Evolutionary conservation across 2,329 filamentous ascomycete genomes (phyloP).

Genomic region (Epichloe festucae): DNA sequence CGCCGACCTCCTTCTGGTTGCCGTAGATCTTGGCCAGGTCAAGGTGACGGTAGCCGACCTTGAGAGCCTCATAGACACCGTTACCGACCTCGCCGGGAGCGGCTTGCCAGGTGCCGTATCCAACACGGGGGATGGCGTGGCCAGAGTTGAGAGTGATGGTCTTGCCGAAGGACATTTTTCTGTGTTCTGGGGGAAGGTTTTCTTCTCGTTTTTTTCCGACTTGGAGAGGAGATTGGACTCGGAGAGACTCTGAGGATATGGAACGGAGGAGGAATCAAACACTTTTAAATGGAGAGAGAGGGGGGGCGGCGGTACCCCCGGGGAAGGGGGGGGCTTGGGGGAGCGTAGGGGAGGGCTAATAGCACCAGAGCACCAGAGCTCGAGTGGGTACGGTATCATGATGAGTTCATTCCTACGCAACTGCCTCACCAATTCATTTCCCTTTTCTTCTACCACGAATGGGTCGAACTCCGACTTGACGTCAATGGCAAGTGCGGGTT

Average conservation of each 20-base stretch:
- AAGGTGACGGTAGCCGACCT: conserved; percentile 52
- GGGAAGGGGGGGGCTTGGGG: neutral
- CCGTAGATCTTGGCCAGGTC: conserved; percentile 42
- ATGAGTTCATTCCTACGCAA: conserved; percentile 1
- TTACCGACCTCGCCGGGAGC: conserved; percentile 49
- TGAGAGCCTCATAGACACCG: conserved; percentile 51
- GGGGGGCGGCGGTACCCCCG: neutral
- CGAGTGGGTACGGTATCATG: conserved; percentile 5
- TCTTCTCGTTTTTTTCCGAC: neutral
- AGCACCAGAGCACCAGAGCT: neutral
- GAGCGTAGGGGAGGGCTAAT: neutral
- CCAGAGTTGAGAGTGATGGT: conserved; percentile 50
- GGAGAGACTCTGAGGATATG: neutral
- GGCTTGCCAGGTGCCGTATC: conserved; percentile 55
- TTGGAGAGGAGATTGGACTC: neutral
- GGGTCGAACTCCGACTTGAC: neutral
- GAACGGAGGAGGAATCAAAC: neutral
- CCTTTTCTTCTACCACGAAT: neutral
- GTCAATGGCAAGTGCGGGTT: neutral
- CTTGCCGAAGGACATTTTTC: conserved; percentile 40
- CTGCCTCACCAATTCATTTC: neutral
- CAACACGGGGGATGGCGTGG: conserved; percentile 51
- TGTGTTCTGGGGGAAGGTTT: neutral
- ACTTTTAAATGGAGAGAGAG: neutral
- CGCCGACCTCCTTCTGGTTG: conserved; percentile 49